Evolutionary conservation across 2,329 filamentous ascomycete genomes (phyloP), one percentile per base, ranked within the genome.

Genomic region (Apiospora sp.): DNA sequence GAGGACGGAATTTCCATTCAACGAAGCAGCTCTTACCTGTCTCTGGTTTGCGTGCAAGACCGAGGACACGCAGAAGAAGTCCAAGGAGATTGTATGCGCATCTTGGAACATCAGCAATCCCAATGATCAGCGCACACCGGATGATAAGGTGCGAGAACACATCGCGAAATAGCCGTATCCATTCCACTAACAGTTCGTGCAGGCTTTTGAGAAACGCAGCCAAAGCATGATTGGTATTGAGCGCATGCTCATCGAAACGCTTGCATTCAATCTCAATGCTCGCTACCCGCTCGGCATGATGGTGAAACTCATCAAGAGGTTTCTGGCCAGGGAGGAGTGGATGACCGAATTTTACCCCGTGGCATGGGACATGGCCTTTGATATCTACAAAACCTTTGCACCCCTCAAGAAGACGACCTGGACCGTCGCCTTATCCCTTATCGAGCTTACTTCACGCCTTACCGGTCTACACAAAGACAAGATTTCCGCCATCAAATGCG

Each of bases 61-160:
- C 67, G 96, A 99, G 83, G 96, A 99, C 82, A 99, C 96, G 0
- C 89, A 98, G 76, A 99, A 99, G 84, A 98, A 98, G 85, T 97
- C 94, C 4, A 91, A 90, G 72, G 96, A 99, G 75, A 97, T 99
- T 74, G 87, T 98, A 22, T 97, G 94, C 73, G 95, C 95, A 0
- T 92, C 94, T 34, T 94, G 96, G 83, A 98, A 98, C 79, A 85
- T 97, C 49, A 96, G 95, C 83, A 89, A 83, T 80, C 89, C 78
- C 76, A 92, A 83, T 81, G 93, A 82, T 88, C 94, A 83, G 83
- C 93, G 81, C 49, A 92, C 92, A 24, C 90, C 93, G 4, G 96
- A 98, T 82, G 95, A 98, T 82, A 92, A 92, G 81, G 93, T 95
- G 7, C 37, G 24, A 68, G 37, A 27, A 22, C 34, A 24, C 34